Evolutionary conservation across 1,284 basidiomycete genomes (phyloP), one percentile per base, ranked within the genome.

Genomic region (Sphagnurus paluster): DNA sequence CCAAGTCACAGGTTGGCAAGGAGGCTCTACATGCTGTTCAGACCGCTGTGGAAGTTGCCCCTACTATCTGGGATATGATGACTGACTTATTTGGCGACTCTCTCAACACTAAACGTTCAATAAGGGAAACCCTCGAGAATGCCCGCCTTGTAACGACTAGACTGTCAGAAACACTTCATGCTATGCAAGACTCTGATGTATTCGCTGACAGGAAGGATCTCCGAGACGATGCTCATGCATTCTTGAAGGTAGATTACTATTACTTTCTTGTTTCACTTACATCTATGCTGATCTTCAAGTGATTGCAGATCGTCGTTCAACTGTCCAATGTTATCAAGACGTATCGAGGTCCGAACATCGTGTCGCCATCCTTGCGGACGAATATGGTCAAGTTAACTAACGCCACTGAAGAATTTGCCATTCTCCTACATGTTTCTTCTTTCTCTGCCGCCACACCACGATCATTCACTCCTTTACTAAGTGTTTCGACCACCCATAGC

Each of bases 401-500:
- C 55, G 77, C 83, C 20, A 88, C 88, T 7, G 84, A 90, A 63
- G 86, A 87, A 59, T 84, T 89, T 54, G 80, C 86, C 41, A 86
- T 88, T 57, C 72, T 91, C 39, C 67, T 90, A 13, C 86, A 88
- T 59, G 82, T 87, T 39, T 88, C 88, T n/a, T 88, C 87, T 0
- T 84, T 86, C 58, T 80, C 88, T 24, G 74, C 79, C 2, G 67
- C 79, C 35, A 63, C 62, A 16, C 70, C 79, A 25, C 70, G 80
- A 25, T 70, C 83, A 11, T 80, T 79, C 60, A 83, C 84, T 26
- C 84, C 86, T 9, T 72, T 81, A 68, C 63, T 67, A 25, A 54
- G 43, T 44, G 54, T 42, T 54, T 55, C 52, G 48, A 36, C 44
- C 53, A 54, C 38, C 38, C 11, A 39, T 9, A 16, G 23, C 13